Evolutionary conservation across 2,329 filamentous ascomycete genomes (phyloP), one percentile per base, ranked within the genome.

Genomic region (Fusarium piperis): DNA sequence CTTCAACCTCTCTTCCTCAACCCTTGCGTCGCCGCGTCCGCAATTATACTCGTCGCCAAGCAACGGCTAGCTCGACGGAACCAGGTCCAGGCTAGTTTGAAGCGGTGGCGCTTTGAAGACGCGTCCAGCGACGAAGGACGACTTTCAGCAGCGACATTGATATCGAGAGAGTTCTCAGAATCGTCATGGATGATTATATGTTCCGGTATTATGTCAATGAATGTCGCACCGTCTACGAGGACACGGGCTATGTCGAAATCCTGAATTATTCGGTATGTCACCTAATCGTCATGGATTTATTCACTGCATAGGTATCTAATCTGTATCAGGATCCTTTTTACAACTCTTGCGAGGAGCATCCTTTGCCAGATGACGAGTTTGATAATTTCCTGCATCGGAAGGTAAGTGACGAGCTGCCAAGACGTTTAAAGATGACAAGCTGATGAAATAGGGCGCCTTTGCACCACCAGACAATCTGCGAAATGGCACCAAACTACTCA

Each of bases 181-280:
- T 46, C 69, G 18, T 51, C 53, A 90, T 90, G 88, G 88, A 90
- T 77, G 86, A 90, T 73, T 90, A 88, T 76, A 84, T 89, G 79
- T 90, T 90, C 72, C 80, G 81, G 68, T 72, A 78, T 33, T 84
- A 85, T 74, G 82, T 90, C 64, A 75, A 81, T 11, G 78, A 83
- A 51, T 89, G 86, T 76, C 82, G 79, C 23, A 80, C 82, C 33
- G 85, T 89, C 53, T 67, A 78, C 4, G 88, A 90, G 78, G 80
- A 79, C 60, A 90, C 87, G 18, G 84, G 81, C 70, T 90, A 88
- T 76, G 71, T 90, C 26, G 86, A 90, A 77, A 87, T 90, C 38
- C 84, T 88, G 73, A 90, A 90, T 71, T 90, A 89, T 72, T 86
- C 87, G 76, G 88, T 89, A 78, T 69, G 86, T 77, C 20, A 61